Evolutionary conservation across 2,329 filamentous ascomycete genomes (phyloP), one percentile per base, ranked within the genome.

Genomic region (Colletotrichum sp.): DNA sequence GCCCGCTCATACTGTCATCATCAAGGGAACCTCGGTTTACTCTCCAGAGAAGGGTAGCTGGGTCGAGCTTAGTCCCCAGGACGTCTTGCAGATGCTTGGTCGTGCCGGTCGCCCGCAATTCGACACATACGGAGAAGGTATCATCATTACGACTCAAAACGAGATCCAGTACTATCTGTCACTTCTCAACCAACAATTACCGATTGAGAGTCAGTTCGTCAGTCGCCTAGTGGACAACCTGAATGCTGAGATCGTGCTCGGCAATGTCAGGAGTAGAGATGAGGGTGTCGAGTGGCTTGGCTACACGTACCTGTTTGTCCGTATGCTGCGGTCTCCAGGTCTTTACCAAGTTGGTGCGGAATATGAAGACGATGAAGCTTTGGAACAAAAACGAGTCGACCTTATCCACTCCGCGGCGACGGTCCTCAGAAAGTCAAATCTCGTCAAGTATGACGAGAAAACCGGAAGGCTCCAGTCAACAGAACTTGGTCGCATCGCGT

Each of bases 261-360:
- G 97, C 68, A 99, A 98, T 81, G 92, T 99, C 30, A 93, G 96
- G 72, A 96, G 90, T 76, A 93, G 98, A 75, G 96, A 99, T 79
- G 97, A 99, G 82, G 97, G 95, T 80, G 97, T 99, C n/a, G 96
- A 99, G 83, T 99, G 97, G 97, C 91, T 99, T 39, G 96, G 97
- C 15, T 99, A 99, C 85, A 98, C 96, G 1, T 99, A 99, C 84
- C 92, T 99, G 21, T 99, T 98, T 82, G 95, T 99, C 71, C 95
- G 97, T 66, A 99, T 99, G 97, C 91, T 99, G 77, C 93, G 97
- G 34, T 98, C 96, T 4, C 97, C 97, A 44, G 96, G 95, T 1
- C 88, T 99, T 15, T 99, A 99, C 83, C 96, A 97, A 82, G 97
- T 99, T 67, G 97, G 97, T 6, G 93, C 96, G 13, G 98, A 99